These are phyloP conservation scores for Aspergillus panamensis DNA, from an alignment of 495 filamentous ascomycete genomes.

Conservation along the genomic window DNA sequence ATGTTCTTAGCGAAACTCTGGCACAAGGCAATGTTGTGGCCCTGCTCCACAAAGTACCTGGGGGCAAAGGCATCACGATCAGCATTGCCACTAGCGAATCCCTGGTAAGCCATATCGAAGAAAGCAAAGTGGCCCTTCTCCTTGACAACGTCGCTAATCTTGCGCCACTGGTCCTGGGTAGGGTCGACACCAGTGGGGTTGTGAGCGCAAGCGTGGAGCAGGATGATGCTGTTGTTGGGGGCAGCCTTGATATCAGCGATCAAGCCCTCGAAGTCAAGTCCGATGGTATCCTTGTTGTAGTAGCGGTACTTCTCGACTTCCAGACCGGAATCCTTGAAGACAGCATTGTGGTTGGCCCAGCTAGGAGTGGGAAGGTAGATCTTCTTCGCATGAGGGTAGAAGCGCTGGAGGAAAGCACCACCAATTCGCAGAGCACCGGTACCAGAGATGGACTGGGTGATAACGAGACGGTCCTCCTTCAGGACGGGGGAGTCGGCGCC, in stretches of 20 bases:
- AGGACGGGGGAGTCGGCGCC: constrained; percentile 72
- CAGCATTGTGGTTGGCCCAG: constrained; percentile 97
- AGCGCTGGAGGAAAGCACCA: constrained; percentile 85
- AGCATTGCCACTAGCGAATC: constrained; percentile 91
- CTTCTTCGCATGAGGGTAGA: constrained; percentile 85
- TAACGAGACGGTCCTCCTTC: constrained; percentile 74
- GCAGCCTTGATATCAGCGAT: constrained; percentile 86
- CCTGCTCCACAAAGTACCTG: constrained; percentile 85
- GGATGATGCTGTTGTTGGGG: constrained; percentile 78
- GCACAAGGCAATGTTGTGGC: constrained; percentile 81
- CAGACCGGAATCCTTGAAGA: constrained; percentile 90
- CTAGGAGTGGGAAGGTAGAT: constrained; percentile 94
- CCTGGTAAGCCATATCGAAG: constrained; percentile 99
- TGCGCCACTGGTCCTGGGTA: constrained; percentile 85
- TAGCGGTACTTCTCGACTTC: constrained; percentile 93
- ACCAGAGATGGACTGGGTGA: constrained; percentile 97
- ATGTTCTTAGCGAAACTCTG: constrained; percentile 99
- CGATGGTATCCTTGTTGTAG: constrained; percentile 98
- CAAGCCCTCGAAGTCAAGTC: constrained; percentile 94
- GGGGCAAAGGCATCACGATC: constrained; percentile 90
- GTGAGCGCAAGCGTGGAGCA: constrained; percentile 96
- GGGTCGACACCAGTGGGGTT: constrained; percentile 98
- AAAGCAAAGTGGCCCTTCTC: constrained; percentile 86
- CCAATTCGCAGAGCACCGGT: constrained; percentile 94
- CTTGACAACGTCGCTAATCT: constrained; percentile 88